Percentiles rank a stretch among this genome's conserved stretches.
These are phyloP conservation scores for Yamadazyma spencermartinsiae DNA, from an alignment of 1,139 yeast species.

Conservation along the genomic window DNA sequence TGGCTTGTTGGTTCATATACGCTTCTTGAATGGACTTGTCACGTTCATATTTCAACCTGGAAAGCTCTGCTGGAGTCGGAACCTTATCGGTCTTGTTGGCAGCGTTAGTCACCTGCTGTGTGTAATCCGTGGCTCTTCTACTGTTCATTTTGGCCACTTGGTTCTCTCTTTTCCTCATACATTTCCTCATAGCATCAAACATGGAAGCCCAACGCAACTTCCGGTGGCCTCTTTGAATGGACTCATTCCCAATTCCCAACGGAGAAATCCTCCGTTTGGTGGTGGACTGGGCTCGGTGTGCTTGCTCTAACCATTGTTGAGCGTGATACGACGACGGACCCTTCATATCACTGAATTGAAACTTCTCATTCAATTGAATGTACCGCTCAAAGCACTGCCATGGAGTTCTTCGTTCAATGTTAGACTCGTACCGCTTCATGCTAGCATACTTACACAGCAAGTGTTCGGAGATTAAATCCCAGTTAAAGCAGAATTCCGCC, in stretches of 20 bases:
- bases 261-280: conserved; percentile 89
- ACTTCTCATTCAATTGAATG: conserved; percentile 86
- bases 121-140: conserved; percentile 25
- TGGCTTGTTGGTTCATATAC: conserved; percentile 51
- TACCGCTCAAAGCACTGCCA: conserved; percentile 99
- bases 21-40: conserved; percentile 83
- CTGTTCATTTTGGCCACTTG: conserved; percentile 37
- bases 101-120: conserved; percentile 13
- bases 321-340: conserved; percentile 86
- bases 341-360: conserved; percentile 81
- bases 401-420: conserved; percentile 91
- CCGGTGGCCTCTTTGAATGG: conserved; percentile 89
- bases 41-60: conserved; percentile 77
- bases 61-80: conserved; percentile 83
- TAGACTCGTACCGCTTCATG: conserved; percentile 68
- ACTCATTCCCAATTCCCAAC: conserved; percentile 85
- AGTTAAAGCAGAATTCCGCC: conserved; percentile 85
- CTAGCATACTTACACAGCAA: conserved; percentile 57
- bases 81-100: conserved; percentile 33
- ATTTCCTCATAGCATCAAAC: conserved; percentile 92
- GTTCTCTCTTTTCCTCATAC: conserved; percentile 82
- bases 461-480: conserved; percentile 89
- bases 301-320: conserved; percentile 89
- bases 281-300: conserved; percentile 83
- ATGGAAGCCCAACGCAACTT: conserved; percentile 89